Base-by-base conservation (phyloP, 768 basidiomycete genomes). In the Multifurca ochricompacta region DNA sequence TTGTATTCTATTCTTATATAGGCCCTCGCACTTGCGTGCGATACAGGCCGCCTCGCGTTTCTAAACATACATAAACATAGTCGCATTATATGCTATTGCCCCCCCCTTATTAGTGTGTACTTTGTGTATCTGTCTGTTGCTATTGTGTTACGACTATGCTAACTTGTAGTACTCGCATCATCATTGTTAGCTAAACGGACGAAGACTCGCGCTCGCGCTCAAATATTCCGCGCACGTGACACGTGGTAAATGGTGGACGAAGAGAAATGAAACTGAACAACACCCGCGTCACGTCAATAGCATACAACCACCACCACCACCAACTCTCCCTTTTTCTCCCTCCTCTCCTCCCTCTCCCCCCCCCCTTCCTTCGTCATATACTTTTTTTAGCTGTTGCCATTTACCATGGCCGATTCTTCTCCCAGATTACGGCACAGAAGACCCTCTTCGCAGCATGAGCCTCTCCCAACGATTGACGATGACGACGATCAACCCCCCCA, bases 321-420 rank as follows among this genome's bases (percentile, higher is more conserved):
- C 30, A 23, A 30, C 39, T 41, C 49, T 50, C 40, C 40, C 48
- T n/a, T n/a, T n/a, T n/a, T n/a, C n/a, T n/a, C 18, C 19, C 5
- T 21, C 31, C 9, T 30, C 16, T 19, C 35, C 16, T 13, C 13
- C 9, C 13, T 4, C 23, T n/a, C 40, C 40, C 48, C 18, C 19
- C 5, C 18, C 31, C 9, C 40, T 18, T 19, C 35, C 16, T 13
- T 7, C 9, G 8, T 4, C 23, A 1, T 23, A 9, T 25, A 6
- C 14, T 10, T 8, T 13, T 3, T 23, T 31, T 8, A 16, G 2
- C 19, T 8, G 46, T 19, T 48, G 25, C 43, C 50, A 35, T 46
- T 43, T 39, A 51, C 48, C 13, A 59, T 59, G 58, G 34, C 58
- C 10, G 54, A 51, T 2, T 21, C 49, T 9, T 41, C 55, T 13